A percentile compares a stretch with the other conserved stretches of the same genome.
Evolutionary conservation across 331 rosid species (phyloP).

Genomic region (Malus hybrid): DNA sequence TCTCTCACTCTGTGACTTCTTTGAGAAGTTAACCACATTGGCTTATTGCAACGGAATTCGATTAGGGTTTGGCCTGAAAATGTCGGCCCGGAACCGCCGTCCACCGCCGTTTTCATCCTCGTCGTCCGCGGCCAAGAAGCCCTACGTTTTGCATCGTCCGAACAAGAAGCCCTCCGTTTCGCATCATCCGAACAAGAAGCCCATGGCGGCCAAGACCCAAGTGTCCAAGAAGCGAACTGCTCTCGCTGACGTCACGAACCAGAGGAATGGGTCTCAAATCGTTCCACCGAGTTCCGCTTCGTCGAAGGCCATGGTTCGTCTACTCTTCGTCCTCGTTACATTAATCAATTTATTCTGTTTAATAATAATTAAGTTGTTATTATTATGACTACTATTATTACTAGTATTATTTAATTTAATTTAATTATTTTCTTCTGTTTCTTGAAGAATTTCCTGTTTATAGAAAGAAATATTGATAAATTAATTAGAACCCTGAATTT

Average conservation of each 20-base stretch:
- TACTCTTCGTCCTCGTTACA: neutral
- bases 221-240: conserved; percentile 74
- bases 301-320: conserved; percentile 40
- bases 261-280: conserved; percentile 23
- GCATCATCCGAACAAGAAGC: conserved; percentile 25
- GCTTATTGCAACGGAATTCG: neutral
- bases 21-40: neutral
- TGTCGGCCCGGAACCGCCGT: conserved; percentile 48
- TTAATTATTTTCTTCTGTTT: neutral
- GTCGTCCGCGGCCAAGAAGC: conserved; percentile 51
- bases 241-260: conserved; percentile 67
- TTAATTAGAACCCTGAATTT: neutral
- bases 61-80: conserved; percentile 14
- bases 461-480: neutral
- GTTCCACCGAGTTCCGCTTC: conserved; percentile 26
- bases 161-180: conserved; percentile 33
- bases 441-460: neutral
- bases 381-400: no score
- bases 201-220: conserved; percentile 22
- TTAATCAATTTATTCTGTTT: neutral
- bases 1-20: neutral
- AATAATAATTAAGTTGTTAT: neutral
- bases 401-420: neutral
- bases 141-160: conserved; percentile 34
- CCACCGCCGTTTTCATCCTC: conserved; percentile 44